Conservation (phyloP, 2,329 filamentous ascomycete species). For the Pseudopyrenochaeta lycopersici region DNA sequence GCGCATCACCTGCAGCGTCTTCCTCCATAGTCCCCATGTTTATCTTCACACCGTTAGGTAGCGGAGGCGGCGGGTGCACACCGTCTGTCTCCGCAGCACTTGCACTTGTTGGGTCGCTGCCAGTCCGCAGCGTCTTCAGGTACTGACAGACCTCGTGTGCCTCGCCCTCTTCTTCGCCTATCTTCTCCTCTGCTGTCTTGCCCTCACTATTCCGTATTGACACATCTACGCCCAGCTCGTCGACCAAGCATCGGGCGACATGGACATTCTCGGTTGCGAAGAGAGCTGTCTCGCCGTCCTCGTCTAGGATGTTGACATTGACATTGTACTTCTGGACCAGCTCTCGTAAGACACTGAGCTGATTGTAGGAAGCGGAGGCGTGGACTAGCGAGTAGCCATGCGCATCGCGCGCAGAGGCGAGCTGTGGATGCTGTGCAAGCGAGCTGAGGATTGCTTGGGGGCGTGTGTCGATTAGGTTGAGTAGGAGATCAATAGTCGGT, state of each 20-base stretch:
- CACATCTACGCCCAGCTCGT: conserved; percentile 79
- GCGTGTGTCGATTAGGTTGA: conserved; percentile 78
- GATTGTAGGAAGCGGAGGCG: conserved; percentile 91
- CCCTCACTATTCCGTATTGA: conserved; percentile 75
- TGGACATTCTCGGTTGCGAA: conserved; percentile 88
- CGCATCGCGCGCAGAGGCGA: conserved; percentile 83
- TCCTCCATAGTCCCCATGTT: conserved; percentile 78
- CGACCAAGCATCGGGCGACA: conserved; percentile 80
- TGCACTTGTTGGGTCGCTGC: conserved; percentile 36
- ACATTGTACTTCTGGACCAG: conserved; percentile 81
- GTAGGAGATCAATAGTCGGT: conserved; percentile 56
- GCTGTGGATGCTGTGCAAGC: conserved; percentile 75
- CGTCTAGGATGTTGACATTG: conserved; percentile 82
- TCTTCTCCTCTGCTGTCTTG: conserved; percentile 81
- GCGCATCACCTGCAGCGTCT: conserved; percentile 63
- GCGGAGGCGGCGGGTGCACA: conserved; percentile 62
- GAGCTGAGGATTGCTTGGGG: conserved; percentile 76
- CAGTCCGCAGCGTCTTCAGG: conserved; percentile 55
- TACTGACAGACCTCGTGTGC: conserved; percentile 80
- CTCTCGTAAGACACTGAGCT: conserved; percentile 78
- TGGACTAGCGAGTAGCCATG: conserved; percentile 96
- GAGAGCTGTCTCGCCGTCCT: conserved; percentile 92
- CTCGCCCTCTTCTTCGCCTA: conserved; percentile 77
- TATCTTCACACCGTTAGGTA: conserved; percentile 80
- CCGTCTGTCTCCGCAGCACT: conserved; percentile 28